Evolutionary conservation across 2,329 filamentous ascomycete genomes (phyloP), one percentile per base, ranked within the genome.

Genomic region (Plectosphaerella cucumerina): DNA sequence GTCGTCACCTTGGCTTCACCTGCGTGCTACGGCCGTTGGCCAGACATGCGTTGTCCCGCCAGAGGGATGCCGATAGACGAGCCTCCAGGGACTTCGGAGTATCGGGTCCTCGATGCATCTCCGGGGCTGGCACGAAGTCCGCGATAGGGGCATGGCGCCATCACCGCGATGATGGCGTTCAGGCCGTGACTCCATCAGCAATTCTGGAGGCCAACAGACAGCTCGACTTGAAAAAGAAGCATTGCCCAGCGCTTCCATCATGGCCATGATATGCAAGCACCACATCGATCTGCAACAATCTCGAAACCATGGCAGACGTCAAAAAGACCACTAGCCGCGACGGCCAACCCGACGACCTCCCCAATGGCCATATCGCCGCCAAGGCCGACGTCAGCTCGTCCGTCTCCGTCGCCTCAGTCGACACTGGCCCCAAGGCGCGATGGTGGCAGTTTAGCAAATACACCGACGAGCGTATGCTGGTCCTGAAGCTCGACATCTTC

Each of bases 401-500:
- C 39, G 17, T 18, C 6, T 43, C 39, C 2, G 5, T 20, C 3
- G 12, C 21, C n/a, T 43, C 39, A 12, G n/a, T 18, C 10, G 39
- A 42, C 39, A 4, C 39, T 15, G 12, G 5, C 18, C 39, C 4
- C 15, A 42, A 42, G 39, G 39, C 39, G n/a, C 39, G 10, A 6
- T 42, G 39, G 39, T 42, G 39, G 39, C 39, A 42, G 39, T 42
- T 42, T 20, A 42, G 18, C n/a, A 42, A 42, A 18, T 42, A 42
- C 18, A 42, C 39, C 18, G 39, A 42, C n/a, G 1, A 55, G 4
- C 63, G 61, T 50, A 60, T 63, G 4, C 26, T 66, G 23, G 54
- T 65, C 0, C 51, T 65, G 9, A 66, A 66, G 46, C 54, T 66
- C 3, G 64, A 66, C 41, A 23, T 58, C 12, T 41, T 66, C 0